These are phyloP conservation scores for Dissophora globulifera DNA, from an alignment of 192 early-diverging fungal species.

Conservation along the genomic window DNA sequence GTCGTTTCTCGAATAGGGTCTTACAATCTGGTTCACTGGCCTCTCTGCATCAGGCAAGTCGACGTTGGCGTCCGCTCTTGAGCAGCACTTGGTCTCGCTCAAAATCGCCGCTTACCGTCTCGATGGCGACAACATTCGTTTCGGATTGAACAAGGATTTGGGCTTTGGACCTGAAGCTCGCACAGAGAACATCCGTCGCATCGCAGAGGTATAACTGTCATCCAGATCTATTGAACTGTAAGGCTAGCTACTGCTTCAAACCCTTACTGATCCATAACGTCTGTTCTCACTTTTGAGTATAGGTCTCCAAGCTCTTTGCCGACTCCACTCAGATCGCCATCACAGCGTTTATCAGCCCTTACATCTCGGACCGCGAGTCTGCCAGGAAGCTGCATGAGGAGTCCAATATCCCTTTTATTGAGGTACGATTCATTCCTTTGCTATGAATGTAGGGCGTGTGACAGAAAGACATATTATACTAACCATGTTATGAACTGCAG, in stretches of 20 bases:
- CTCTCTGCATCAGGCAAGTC: constrained; percentile 96
- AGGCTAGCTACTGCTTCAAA: not conserved
- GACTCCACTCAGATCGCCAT: constrained; percentile 84
- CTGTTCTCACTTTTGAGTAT: not conserved
- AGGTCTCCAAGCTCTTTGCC: constrained; percentile 91
- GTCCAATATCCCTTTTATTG: constrained; percentile 85
- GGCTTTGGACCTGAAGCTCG: constrained; percentile 92
- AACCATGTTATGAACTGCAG: too few relatives aligned
- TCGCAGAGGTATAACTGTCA: constrained; percentile 81
- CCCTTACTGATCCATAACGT: too few relatives aligned
- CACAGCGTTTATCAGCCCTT: constrained; percentile 94
- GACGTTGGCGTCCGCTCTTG: constrained; percentile 89
- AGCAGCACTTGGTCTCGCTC: constrained; percentile 84
- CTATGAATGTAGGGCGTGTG: too few relatives aligned
- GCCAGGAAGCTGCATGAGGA: constrained; percentile 83
- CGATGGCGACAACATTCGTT: constrained; percentile 98
- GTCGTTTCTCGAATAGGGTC: too few relatives aligned
- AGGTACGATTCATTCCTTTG: constrained; percentile 44
- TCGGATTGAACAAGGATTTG: constrained; percentile 95
- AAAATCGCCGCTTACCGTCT: constrained; percentile 86
- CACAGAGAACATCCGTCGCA: constrained; percentile 95
- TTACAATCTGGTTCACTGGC: constrained; percentile 96
- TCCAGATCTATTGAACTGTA: not conserved
- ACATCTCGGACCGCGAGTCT: constrained; percentile 80
- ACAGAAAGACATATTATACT: too few relatives aligned